A percentile compares a stretch with the other conserved stretches of the same genome.
Evolutionary conservation across 345 rosid genomes (phyloP).

Genomic region (Lumnitzera littorea): DNA sequence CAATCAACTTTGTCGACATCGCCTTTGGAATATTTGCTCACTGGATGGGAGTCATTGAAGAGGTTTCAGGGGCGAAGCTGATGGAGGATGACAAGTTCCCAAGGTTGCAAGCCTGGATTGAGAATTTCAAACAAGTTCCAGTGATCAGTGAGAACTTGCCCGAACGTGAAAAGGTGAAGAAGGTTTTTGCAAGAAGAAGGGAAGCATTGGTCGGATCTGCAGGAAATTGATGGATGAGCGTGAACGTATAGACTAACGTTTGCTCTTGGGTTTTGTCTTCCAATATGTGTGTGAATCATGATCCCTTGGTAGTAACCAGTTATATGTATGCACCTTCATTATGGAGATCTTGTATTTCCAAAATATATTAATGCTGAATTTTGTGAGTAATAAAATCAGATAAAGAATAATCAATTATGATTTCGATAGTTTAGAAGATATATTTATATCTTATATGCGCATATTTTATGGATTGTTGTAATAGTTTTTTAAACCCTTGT

Average conservation of each 20-base stretch:
- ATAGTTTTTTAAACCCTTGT: no score
- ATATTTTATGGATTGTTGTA: no score
- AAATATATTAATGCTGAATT: no score
- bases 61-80: slow-evolving; percentile 11
- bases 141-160: slow-evolving; percentile 16
- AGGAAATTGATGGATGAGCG: neutral
- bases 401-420: no score
- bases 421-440: no score
- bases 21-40: slow-evolving; percentile 5
- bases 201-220: neutral
- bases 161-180: slow-evolving; percentile 4
- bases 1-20: slow-evolving; percentile 12
- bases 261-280: no score
- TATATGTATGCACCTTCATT: no score
- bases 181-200: neutral
- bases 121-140: slow-evolving; percentile 9
- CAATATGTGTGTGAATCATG: no score
- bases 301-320: no score
- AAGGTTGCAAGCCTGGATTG: slow-evolving; percentile 9
- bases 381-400: no score
- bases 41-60: slow-evolving; percentile 8
- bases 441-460: no score
- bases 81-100: slow-evolving; percentile 12
- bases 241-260: neutral
- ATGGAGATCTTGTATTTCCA: no score